A percentile compares a stretch with the other conserved stretches of the same genome.
phyloP scores from a whole-genome alignment of 2,329 filamentous ascomycete species.

The Calonectria fujianensis region DNA sequence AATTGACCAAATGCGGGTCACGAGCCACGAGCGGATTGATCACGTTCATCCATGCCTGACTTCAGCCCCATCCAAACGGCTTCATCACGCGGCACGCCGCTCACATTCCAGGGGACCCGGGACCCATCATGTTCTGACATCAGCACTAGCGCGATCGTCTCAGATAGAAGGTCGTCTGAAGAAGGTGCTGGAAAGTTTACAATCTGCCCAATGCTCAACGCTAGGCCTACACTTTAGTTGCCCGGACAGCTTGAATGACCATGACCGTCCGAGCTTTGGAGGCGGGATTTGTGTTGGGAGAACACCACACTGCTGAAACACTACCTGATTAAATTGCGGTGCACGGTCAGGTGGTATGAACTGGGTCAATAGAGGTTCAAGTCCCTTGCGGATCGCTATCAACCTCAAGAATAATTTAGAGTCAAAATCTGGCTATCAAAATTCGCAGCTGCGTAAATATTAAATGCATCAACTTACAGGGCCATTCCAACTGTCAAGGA shows the following conservation, averaged over 20 bases:
- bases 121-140: neutral
- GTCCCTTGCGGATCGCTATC: too few species aligned
- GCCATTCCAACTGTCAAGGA: neutral
- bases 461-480: too few species aligned
- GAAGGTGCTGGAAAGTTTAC: neutral
- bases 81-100: neutral
- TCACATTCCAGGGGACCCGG: neutral
- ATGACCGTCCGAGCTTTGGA: neutral
- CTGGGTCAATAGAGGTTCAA: too few species aligned
- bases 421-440: too few species aligned
- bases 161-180: neutral
- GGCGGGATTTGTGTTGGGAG: neutral
- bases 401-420: too few species aligned
- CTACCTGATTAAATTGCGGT: too few species aligned
- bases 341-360: too few species aligned
- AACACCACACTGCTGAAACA: too few species aligned
- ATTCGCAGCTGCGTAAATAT: too few species aligned
- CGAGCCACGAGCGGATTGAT: neutral
- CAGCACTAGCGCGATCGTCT: neutral
- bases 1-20: neutral
- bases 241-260: neutral
- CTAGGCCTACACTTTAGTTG: neutral
- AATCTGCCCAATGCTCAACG: neutral
- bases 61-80: neutral
- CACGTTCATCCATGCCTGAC: neutral